Evolutionary conservation across 2,329 filamentous ascomycete species (phyloP).

Genomic region (Aspergillus sp.): DNA sequence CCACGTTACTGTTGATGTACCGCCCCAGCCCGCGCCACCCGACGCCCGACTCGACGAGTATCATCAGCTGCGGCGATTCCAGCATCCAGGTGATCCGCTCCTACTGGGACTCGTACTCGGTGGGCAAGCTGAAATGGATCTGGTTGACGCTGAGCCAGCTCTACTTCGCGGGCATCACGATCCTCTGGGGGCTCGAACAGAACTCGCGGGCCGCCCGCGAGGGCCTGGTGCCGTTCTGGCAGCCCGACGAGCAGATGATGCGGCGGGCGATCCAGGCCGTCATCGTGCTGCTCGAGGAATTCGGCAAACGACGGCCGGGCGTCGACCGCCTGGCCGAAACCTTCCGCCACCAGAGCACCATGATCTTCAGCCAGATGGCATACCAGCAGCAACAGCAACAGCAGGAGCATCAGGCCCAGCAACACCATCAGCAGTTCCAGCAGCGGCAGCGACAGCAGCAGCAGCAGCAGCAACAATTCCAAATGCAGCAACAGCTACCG

Average conservation of each 20-base stretch:
- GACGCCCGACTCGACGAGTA: conserved; percentile 27
- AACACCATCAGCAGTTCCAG: conserved; percentile 10
- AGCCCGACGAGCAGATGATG: conserved; percentile 30
- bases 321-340: conserved; percentile 31
- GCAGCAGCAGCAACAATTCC: conserved; percentile 7
- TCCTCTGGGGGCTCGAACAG: conserved; percentile 34
- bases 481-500: neutral
- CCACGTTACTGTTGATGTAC: conserved; percentile 31
- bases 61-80: conserved; percentile 32
- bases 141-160: conserved; percentile 34
- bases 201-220: conserved; percentile 28
- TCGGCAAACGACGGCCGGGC: conserved; percentile 30
- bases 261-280: conserved; percentile 30
- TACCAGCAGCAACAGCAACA: conserved; percentile 25
- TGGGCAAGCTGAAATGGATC: conserved; percentile 35
- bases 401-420: conserved; percentile 10
- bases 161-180: conserved; percentile 34
- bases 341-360: conserved; percentile 32
- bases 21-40: conserved; percentile 32
- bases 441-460: conserved; percentile 11
- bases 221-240: conserved; percentile 23
- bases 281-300: conserved; percentile 30
- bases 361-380: conserved; percentile 30
- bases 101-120: conserved; percentile 33
- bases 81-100: conserved; percentile 32